Evolutionary conservation across 768 basidiomycete genomes (phyloP), one percentile per base, ranked within the genome.

Genomic region (Suillus subaureus): DNA sequence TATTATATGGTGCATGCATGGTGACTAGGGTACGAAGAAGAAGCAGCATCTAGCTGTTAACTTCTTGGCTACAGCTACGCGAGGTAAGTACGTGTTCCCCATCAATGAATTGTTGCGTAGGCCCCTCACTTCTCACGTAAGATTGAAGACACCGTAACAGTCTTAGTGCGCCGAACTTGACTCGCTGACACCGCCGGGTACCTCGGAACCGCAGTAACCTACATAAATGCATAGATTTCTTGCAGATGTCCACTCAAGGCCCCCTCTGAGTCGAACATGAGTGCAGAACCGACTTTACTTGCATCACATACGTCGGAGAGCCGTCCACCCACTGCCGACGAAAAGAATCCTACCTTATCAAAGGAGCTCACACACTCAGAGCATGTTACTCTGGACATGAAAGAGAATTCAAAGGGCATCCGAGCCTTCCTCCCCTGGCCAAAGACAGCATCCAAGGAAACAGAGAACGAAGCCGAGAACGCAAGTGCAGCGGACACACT

Each of bases 271-370:
- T n/a, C n/a, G n/a, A n/a, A 16, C 56, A 57, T 57, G 56, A 15
- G 23, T 39, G 28, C 23, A 35, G 31, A 28, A 13, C 26, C 57
- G 11, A 39, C 31, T 5, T 9, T 13, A 35, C 64, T 64, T 64
- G 39, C 63, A 33, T 35, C 68, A 66, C 68, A 69, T 37, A 42
- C 21, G 9, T 45, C 79, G 65, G 79, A 79, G 71, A 81, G 83
- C 26, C 76, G 78, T 68, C 77, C 80, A 37, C 80, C 76, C 67
- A 80, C 77, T 58, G 76, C 79, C 42, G 80, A 82, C 70, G 85
- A 85, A 73, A 85, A 85, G 78, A 70, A 70, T 37, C 74, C 78
- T 52, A 70, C 80, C 23, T 61, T 31, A 33, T 39, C 56, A 37
- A 37, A 57, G n/a, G 35, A 37, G 35, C n/a, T 37, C 7, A 16